Conservation (phyloP, 257 asterid genomes). For the Nicotiana otophora region DNA sequence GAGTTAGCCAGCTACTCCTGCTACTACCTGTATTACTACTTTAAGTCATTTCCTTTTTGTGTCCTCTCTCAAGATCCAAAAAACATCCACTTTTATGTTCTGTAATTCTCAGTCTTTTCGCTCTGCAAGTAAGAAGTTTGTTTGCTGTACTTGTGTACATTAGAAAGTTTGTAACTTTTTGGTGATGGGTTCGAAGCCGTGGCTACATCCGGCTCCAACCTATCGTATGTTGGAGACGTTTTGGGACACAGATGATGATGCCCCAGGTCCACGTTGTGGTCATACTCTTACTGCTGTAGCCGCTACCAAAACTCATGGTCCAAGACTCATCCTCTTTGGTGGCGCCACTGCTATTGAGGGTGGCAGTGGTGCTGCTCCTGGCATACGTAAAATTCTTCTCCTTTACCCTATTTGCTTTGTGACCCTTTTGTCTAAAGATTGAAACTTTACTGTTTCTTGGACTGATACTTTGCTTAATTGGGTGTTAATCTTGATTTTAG, state of each 20-base stretch:
- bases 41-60: neutral
- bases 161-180: neutral
- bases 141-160: neutral
- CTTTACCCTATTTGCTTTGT: neutral
- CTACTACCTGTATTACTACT: neutral
- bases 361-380: constrained; percentile 77
- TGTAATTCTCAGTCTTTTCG: neutral
- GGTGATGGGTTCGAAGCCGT: constrained; percentile 44
- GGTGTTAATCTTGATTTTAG: constrained; percentile 25
- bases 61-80: neutral
- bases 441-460: neutral
- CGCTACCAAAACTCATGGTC: constrained; percentile 82
- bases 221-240: constrained; percentile 45
- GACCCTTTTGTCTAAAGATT: neutral
- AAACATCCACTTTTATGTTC: neutral
- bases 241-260: constrained; percentile 91
- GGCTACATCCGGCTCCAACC: constrained; percentile 41
- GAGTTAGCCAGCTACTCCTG: neutral
- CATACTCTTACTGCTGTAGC: constrained; percentile 96
- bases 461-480: neutral
- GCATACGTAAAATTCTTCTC: constrained; percentile 53
- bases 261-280: constrained; percentile 95
- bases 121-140: neutral
- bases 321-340: constrained; percentile 89
- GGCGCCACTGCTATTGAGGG: constrained; percentile 98